Evolutionary conservation across 108 stramenopile genomes (phyloP).

Genomic region (Conticribra guillardii): DNA sequence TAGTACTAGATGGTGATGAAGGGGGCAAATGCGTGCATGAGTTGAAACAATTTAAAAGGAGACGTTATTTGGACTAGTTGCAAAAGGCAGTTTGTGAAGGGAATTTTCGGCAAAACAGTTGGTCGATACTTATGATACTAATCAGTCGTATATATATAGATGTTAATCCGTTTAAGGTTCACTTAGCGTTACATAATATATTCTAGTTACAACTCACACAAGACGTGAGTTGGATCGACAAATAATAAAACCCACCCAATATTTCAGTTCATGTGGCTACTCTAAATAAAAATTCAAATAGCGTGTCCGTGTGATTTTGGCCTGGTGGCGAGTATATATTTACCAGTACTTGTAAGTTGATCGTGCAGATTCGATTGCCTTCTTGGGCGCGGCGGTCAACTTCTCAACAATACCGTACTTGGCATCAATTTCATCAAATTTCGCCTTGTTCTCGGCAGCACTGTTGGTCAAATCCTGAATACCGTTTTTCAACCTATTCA

Average conservation of each 20-base stretch:
- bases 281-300: conserved; percentile 1
- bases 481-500: conserved; percentile 40
- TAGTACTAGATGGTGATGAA: too few species aligned
- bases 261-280: conserved; percentile 5
- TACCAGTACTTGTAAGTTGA: conserved; percentile 40
- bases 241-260: conserved; percentile 6
- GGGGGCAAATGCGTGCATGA: too few species aligned
- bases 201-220: too few species aligned
- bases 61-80: too few species aligned
- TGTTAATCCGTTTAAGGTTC: too few species aligned
- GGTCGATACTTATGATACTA: too few species aligned
- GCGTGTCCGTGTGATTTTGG: background rate
- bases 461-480: conserved; percentile 15
- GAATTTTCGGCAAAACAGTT: too few species aligned
- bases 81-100: too few species aligned
- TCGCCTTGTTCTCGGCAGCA: conserved; percentile 5
- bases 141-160: too few species aligned
- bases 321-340: background rate
- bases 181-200: too few species aligned
- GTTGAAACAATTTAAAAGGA: too few species aligned
- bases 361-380: conserved; percentile 5
- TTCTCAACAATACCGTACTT: conserved; percentile 36
- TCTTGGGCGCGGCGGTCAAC: conserved; percentile 9
- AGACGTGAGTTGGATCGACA: too few species aligned
- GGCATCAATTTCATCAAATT: conserved; percentile 21